Evolutionary conservation across 106 monocot genomes (phyloP).

Genomic region (Allium cepa): DNA sequence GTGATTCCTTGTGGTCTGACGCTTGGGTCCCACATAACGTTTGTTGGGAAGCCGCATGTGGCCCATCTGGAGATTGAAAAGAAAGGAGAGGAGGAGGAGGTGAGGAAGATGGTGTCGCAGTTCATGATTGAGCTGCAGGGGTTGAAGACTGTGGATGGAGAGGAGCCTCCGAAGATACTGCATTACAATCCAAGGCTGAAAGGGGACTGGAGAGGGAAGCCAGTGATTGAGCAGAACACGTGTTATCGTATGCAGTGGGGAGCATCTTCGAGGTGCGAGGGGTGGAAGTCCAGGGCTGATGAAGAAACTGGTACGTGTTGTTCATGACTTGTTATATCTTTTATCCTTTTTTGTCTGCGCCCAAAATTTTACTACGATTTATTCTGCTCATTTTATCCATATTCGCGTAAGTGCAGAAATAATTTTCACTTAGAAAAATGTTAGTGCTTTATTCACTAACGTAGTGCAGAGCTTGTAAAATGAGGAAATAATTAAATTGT

Average conservation of each 20-base stretch:
- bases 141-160: slow-evolving; percentile 85
- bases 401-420: no score
- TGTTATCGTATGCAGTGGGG: slow-evolving; percentile 99
- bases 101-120: slow-evolving; percentile 76
- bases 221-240: slow-evolving; percentile 94
- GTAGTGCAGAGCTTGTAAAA: no score
- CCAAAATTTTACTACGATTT: background rate
- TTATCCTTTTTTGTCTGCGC: background rate
- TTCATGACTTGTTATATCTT: background rate
- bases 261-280: slow-evolving; percentile 61
- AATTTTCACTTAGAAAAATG: background rate
- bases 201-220: slow-evolving; percentile 88
- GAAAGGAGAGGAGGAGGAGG: slow-evolving; percentile 47
- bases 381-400: no score
- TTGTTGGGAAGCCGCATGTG: slow-evolving; percentile 45
- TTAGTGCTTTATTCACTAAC: no score
- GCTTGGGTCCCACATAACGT: slow-evolving; percentile 76
- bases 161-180: slow-evolving; percentile 83
- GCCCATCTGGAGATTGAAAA: slow-evolving; percentile 66
- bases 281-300: slow-evolving; percentile 75
- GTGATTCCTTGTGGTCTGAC: slow-evolving; percentile 86
- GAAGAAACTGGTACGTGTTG: slow-evolving; percentile 71
- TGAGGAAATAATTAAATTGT: no score
- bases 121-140: slow-evolving; percentile 99
- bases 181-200: slow-evolving; percentile 92